A percentile compares a stretch with the other conserved stretches of the same genome.
phyloP scores from a whole-genome alignment of 352 stramenopile genomes.

The Phytophthora macrochlamydospora region DNA sequence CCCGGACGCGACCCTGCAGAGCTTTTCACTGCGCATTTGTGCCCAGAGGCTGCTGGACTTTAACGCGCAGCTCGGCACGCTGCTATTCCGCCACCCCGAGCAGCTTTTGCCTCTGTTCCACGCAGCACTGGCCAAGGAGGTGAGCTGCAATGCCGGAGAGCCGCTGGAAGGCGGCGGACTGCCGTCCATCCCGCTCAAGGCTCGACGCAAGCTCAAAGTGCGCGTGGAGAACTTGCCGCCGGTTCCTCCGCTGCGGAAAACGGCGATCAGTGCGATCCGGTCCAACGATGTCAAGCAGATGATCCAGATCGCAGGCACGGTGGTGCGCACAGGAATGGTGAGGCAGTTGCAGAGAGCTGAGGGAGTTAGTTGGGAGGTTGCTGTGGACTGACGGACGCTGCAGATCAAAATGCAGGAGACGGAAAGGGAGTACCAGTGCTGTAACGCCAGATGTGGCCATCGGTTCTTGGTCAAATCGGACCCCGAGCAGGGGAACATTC shows the following conservation, averaged over 20 bases:
- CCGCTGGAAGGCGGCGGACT: constrained; percentile 19
- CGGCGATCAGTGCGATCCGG: constrained; percentile 88
- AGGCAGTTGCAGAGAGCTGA: not conserved
- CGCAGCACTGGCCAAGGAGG: constrained; percentile 69
- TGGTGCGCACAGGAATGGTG: constrained; percentile 92
- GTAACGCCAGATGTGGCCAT: constrained; percentile 68
- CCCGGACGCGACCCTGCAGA: constrained; percentile 27
- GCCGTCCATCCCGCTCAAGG: constrained; percentile 38
- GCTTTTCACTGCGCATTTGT: constrained; percentile 59
- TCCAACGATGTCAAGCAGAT: constrained; percentile 90
- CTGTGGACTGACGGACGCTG: constrained; percentile 1
- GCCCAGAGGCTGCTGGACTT: constrained; percentile 85
- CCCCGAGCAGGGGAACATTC: constrained; percentile 90
- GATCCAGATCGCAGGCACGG: constrained; percentile 85
- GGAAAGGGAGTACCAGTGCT: constrained; percentile 87
- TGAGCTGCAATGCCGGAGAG: constrained; percentile 23
- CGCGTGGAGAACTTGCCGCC: constrained; percentile 93
- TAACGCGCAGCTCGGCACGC: constrained; percentile 76
- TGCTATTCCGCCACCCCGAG: constrained; percentile 90
- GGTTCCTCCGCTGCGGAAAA: constrained; percentile 80
- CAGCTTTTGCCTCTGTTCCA: constrained; percentile 90
- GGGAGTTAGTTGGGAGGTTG: not conserved
- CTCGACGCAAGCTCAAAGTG: constrained; percentile 70
- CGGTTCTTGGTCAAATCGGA: constrained; percentile 90
- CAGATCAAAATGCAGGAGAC: constrained; percentile 94